Base-by-base conservation (phyloP, 1,139 yeast genomes). In the Blastobotrys ciferrii region DNA sequence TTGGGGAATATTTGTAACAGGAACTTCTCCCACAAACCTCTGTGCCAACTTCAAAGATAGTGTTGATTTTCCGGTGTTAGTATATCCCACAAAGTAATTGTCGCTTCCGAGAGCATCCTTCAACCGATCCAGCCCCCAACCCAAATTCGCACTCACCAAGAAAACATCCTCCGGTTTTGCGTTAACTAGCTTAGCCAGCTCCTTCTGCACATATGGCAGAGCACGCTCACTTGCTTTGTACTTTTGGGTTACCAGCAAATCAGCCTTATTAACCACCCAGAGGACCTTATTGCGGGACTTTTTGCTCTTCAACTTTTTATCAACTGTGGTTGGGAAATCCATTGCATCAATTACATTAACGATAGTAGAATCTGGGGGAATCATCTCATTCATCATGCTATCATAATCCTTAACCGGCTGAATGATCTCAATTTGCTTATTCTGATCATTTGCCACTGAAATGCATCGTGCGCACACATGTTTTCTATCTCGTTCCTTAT, bases 41-140 rank as follows among this genome's bases (percentile, higher is more conserved):
- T 43, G 43, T 4, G 55, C 47, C 37, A 59, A 20, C 6, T 47
- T 36, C 19, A 47, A 39, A 2, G 57, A 59, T 23, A 88, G 61
- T 0, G 84, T 73, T 1, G 94, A 81, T 63, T 88, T 88, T 0
- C 97, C 97, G 13, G 81, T 74, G 60, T 87, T 87, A 7, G 87
- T 81, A 54, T 76, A 75, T 1, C 97, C 96, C 11, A 87, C 70
- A 32, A 88, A 64, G 60, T 80, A 84, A 23, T 81, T 73, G 19
- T 71, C 72, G 5, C 68, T 60, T 0, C 78, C 73, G 20, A 80
- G 62, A 9, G 62, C 56, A 1, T 65, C 48, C 25, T 61, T 60
- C 18, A 78, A 56, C 1, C 62, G 59, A 4, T 67, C 65, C 3
- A 77, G 58, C 42, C 78, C 76, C 91, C 89, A 83, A 32, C 71